Evolutionary conservation across 495 filamentous ascomycete species (phyloP).

Genomic region (Filosporella fistucella): DNA sequence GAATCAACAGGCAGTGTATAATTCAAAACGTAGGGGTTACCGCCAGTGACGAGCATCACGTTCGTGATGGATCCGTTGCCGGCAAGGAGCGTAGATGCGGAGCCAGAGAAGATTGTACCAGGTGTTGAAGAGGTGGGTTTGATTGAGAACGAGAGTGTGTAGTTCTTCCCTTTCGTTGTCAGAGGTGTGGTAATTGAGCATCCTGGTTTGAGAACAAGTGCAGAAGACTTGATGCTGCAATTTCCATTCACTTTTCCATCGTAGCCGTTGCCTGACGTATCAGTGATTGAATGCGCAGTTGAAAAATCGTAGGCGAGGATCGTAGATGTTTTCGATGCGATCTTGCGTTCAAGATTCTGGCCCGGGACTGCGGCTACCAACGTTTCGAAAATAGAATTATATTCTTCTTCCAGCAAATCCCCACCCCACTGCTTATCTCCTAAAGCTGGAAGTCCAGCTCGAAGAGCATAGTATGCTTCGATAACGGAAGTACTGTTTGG

Average conservation of each 20-base stretch:
- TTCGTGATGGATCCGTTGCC: slow-evolving; percentile 29
- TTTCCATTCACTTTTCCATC: slow-evolving; percentile 30
- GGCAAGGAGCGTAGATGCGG: slow-evolving; percentile 37
- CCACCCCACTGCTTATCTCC: slow-evolving; percentile 54
- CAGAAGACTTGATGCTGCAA: slow-evolving; percentile 22
- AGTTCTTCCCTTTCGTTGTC: slow-evolving; percentile 42
- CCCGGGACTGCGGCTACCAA: slow-evolving; percentile 36
- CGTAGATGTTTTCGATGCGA: slow-evolving; percentile 31
- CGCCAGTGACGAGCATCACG: slow-evolving; percentile 40
- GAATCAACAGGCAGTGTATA: slow-evolving; percentile 33
- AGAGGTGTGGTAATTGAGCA: slow-evolving; percentile 39
- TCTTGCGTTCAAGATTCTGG: slow-evolving; percentile 42
- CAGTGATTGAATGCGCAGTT: slow-evolving; percentile 20
- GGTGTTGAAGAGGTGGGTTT: slow-evolving; percentile 26
- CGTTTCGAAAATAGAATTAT: slow-evolving; percentile 29
- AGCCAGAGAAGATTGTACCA: slow-evolving; percentile 35
- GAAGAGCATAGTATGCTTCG: slow-evolving; percentile 45
- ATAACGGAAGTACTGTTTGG: slow-evolving; percentile 39
- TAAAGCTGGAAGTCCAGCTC: slow-evolving; percentile 41
- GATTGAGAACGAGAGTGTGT: slow-evolving; percentile 40
- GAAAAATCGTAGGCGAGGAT: slow-evolving; percentile 38
- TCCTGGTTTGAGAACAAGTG: slow-evolving; percentile 23
- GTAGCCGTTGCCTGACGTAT: slow-evolving; percentile 43
- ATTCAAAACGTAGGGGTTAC: slow-evolving; percentile 40
- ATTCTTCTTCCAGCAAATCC: slow-evolving; percentile 34